phyloP scores from a whole-genome alignment of 805 yeast genomes.

The Sugiyamaella lignohabitans region DNA sequence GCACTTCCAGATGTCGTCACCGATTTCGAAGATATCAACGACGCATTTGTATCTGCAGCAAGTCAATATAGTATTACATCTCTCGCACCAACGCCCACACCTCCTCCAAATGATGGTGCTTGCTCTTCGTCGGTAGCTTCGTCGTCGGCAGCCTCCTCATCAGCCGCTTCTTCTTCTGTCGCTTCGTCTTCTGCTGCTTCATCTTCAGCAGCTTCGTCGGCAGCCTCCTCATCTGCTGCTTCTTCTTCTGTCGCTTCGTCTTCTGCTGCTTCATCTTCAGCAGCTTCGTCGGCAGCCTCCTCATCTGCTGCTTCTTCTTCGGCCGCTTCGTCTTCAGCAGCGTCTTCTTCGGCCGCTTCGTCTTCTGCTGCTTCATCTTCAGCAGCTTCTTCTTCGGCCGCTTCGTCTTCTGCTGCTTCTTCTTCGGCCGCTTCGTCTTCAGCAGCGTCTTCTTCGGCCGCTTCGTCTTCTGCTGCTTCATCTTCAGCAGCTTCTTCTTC shows the following conservation, averaged over 20 bases:
- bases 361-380: no score
- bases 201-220: no score
- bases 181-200: constrained; percentile 2
- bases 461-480: no score
- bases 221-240: neutral
- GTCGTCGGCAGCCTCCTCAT: neutral
- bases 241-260: neutral
- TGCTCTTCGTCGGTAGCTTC: neutral
- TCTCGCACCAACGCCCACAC: neutral
- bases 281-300: no score
- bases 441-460: no score
- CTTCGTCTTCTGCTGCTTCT: no score
- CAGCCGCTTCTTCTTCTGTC: constrained; percentile 3
- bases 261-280: neutral
- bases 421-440: no score
- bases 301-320: no score
- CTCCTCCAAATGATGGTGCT: constrained; percentile 3
- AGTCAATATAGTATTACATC: neutral
- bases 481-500: no score
- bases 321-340: no score
- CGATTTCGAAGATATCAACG: constrained; percentile 11
- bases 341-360: no score
- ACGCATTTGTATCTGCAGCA: constrained; percentile 8
- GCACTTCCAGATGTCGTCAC: constrained; percentile 12
- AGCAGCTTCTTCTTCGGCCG: no score